Evolutionary conservation across 2,329 filamentous ascomycete species (phyloP).

Genomic region (Beauveria bassiana): DNA sequence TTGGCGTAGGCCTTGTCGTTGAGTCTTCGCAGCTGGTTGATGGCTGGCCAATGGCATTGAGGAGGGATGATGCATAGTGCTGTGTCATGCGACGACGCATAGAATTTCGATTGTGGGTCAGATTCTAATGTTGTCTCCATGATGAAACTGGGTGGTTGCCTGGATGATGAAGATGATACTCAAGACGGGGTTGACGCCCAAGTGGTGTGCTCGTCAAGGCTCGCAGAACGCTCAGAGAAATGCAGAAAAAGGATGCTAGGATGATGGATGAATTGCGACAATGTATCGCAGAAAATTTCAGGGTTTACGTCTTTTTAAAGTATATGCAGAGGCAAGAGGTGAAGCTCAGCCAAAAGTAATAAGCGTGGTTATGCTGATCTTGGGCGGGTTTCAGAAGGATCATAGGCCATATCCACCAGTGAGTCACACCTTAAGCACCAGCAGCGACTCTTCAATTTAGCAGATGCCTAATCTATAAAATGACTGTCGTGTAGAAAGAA

Average conservation of each 20-base stretch:
- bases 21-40: slow-evolving; percentile 49
- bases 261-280: neutral
- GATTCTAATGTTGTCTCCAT: neutral
- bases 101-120: neutral
- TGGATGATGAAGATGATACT: neutral
- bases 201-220: neutral
- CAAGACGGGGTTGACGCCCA: neutral
- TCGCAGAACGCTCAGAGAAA: neutral
- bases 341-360: neutral
- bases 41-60: slow-evolving; percentile 32
- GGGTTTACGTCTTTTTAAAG: neutral
- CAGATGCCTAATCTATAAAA: neutral
- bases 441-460: neutral
- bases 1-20: slow-evolving; percentile 54
- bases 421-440: slow-evolving; percentile 2
- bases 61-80: slow-evolving; percentile 55
- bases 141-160: neutral
- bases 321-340: neutral
- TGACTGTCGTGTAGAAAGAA: neutral
- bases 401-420: neutral
- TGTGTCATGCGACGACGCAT: slow-evolving; percentile 42
- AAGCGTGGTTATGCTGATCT: neutral
- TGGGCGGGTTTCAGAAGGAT: no score
- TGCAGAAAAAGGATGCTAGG: neutral
- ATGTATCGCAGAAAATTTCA: no score